These are phyloP conservation scores for Diaporthe capsici DNA, from an alignment of 2,329 filamentous ascomycete genomes.

Conservation along the genomic window DNA sequence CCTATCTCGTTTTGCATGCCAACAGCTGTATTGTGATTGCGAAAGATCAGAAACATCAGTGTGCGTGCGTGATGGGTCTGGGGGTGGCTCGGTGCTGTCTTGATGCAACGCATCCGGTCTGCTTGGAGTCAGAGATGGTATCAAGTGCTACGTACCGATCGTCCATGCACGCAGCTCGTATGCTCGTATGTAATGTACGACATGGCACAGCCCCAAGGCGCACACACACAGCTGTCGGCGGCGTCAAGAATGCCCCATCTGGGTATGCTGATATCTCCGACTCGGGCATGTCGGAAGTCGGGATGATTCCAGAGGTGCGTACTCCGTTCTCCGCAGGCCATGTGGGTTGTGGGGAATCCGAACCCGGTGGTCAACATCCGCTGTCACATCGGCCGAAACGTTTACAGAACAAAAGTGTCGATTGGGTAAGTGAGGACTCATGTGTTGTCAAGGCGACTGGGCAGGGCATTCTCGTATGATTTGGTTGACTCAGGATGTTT, in stretches of 20 bases:
- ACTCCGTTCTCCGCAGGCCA: constrained; percentile 16
- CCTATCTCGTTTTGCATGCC: background rate
- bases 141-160: background rate
- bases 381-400: constrained; percentile 15
- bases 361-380: background rate
- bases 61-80: background rate
- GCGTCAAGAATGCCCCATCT: background rate
- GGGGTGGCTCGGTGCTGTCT: background rate
- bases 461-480: constrained; percentile 16
- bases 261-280: background rate
- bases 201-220: background rate
- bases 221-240: background rate
- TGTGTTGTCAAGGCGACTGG: background rate
- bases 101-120: constrained; percentile 18
- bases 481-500: constrained; percentile 16
- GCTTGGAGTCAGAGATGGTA: constrained; percentile 3
- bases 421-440: background rate
- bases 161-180: background rate
- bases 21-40: background rate
- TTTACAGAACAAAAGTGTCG: background rate
- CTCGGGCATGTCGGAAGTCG: constrained; percentile 15
- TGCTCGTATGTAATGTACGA: background rate
- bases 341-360: constrained; percentile 7
- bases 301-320: constrained; percentile 11
- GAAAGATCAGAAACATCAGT: background rate